Evolutionary conservation across 78 protist species (phyloP), one percentile per base, ranked within the genome.

Genomic region (Capsaspora owczarzaki): DNA sequence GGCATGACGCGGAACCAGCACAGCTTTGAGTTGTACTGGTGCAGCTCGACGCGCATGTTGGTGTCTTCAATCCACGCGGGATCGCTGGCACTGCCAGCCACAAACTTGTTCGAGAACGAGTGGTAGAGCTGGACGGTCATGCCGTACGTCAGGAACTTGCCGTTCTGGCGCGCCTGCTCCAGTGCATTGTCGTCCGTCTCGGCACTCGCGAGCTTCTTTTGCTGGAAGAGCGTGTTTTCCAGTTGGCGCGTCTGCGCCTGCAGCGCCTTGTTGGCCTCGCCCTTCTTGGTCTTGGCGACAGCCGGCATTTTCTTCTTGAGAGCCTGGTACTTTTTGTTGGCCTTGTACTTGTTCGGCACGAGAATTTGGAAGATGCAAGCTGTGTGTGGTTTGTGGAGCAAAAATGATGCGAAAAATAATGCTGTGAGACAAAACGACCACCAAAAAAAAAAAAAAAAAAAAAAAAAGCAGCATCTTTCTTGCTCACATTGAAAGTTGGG

Each of bases 1-100:
- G 80, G 80, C 47, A 53, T 37, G 46, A 75, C 25, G 69, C 46
- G 43, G 46, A 75, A 75, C 53, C 38, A 35, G 40, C 41, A n/a
- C 35, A 6, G n/a, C n/a, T 14, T 1, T 3, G 20, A n/a, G n/a
- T 33, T 19, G 70, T 47, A 3, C 4, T 25, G 6, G 37, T 51
- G 35, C 49, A 37, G 49, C 49, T 20, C 49, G 19, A 53, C 40
- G 51, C 46, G 68, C 60, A 51, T 75, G 80, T n/a, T n/a, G n/a
- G n/a, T n/a, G n/a, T n/a, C n/a, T n/a, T n/a, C n/a, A n/a, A n/a
- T n/a, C n/a, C n/a, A n/a, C n/a, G n/a, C n/a, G n/a, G n/a, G n/a
- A n/a, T n/a, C n/a, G n/a, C n/a, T n/a, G n/a, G n/a, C n/a, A n/a
- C n/a, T n/a, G n/a, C n/a, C n/a, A n/a, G n/a, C n/a, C n/a, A n/a